Evolutionary conservation across 176 grass and related monocot species (phyloP).

Genomic region (Carex scoparia): DNA sequence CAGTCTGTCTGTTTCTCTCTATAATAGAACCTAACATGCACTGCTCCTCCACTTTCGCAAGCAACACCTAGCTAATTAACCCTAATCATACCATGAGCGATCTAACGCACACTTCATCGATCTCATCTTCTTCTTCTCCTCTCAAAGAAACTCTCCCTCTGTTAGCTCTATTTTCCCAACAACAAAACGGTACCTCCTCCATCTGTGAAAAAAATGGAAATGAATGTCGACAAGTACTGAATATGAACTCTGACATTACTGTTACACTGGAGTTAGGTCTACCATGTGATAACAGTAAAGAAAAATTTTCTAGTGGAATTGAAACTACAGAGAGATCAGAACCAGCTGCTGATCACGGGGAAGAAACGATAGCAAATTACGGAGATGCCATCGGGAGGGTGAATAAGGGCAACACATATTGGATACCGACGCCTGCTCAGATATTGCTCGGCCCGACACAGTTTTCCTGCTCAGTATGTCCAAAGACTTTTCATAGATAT

Average conservation of each 20-base stretch:
- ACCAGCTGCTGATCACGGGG: not conserved
- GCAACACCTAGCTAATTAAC: slow-evolving; percentile 6
- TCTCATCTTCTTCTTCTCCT: not conserved
- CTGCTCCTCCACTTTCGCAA: slow-evolving; percentile 5
- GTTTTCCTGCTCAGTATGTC: slow-evolving; percentile 91
- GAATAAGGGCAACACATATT: slow-evolving; percentile 71
- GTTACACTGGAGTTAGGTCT: slow-evolving; percentile 14
- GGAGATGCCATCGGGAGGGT: slow-evolving; percentile 44
- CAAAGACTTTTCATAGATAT: slow-evolving; percentile 95
- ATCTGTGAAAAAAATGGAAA: not conserved
- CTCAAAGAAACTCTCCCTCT: slow-evolving; percentile 18
- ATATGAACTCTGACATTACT: not conserved
- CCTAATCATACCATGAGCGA: slow-evolving; percentile 21
- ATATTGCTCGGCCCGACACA: slow-evolving; percentile 90
- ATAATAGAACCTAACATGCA: slow-evolving; percentile 22
- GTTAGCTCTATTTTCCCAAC: slow-evolving; percentile 8
- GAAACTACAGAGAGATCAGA: not conserved
- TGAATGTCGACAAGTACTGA: not conserved
- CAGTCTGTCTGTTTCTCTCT: not conserved
- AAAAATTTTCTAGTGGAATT: not conserved
- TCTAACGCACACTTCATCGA: not conserved
- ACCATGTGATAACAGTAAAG: not conserved
- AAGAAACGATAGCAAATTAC: not conserved
- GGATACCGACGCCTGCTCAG: slow-evolving; percentile 95
- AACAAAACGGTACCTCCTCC: not conserved